Percentiles rank a stretch among this genome's conserved stretches.
Evolutionary conservation across 129 eudicot species (phyloP).

Genomic region (Tanacetum coccineum): DNA sequence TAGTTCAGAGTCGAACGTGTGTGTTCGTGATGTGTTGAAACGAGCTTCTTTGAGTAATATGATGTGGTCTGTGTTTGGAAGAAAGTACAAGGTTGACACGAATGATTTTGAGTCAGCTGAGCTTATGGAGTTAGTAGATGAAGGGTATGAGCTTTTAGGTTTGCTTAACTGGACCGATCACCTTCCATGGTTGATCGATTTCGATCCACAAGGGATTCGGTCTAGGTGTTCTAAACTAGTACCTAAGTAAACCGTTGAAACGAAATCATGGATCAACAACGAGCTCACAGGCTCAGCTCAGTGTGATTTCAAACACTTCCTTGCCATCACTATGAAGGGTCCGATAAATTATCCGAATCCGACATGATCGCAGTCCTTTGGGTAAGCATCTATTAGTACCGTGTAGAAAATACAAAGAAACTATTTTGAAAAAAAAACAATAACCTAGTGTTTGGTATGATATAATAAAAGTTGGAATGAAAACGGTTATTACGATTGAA

Average conservation of each 20-base stretch:
- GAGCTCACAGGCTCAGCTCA: slow-evolving; percentile 19
- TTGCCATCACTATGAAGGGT: slow-evolving; percentile 63
- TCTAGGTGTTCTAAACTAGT: slow-evolving; percentile 67
- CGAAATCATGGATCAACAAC: slow-evolving; percentile 61
- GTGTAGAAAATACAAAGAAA: slow-evolving; percentile 2
- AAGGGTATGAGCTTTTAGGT: slow-evolving; percentile 85
- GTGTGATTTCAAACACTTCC: slow-evolving; percentile 66
- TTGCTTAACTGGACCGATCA: slow-evolving; percentile 81
- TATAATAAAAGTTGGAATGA: too few species aligned
- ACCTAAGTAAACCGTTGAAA: slow-evolving; percentile 67
- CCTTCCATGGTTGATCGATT: slow-evolving; percentile 61
- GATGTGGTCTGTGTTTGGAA: slow-evolving; percentile 92
- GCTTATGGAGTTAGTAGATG: slow-evolving; percentile 59
- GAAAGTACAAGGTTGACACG: slow-evolving; percentile 33
- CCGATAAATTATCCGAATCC: slow-evolving; percentile 66
- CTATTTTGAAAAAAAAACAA: neutral
- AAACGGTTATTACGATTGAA: too few species aligned
- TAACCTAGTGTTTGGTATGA: too few species aligned
- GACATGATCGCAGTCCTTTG: slow-evolving; percentile 95
- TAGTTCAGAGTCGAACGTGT: neutral
- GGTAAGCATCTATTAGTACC: slow-evolving; percentile 39
- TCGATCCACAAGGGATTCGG: slow-evolving; percentile 67
- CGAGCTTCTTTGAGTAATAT: slow-evolving; percentile 71
- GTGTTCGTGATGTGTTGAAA: slow-evolving; percentile 65
- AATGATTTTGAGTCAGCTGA: slow-evolving; percentile 39